phyloP scores from a whole-genome alignment of 2,329 filamentous ascomycete genomes.

The Xylariaceae sp. region DNA sequence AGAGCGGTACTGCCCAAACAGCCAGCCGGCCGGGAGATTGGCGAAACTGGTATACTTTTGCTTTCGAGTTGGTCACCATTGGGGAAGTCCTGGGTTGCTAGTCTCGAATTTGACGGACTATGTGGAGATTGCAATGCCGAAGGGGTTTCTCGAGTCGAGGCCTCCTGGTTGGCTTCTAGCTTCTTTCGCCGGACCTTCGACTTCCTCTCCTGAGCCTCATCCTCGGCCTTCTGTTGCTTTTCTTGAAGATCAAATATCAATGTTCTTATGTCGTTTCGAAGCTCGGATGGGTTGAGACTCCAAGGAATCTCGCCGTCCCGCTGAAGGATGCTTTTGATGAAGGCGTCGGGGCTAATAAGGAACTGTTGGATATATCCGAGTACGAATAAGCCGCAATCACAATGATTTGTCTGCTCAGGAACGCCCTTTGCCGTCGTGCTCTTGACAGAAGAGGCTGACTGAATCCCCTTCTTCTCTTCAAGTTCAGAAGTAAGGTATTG shows the following conservation, averaged over 20 bases:
- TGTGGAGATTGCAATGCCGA: neutral
- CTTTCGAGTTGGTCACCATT: neutral
- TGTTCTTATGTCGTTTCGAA: constrained; percentile 61
- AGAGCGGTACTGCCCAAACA: neutral
- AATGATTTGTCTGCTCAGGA: constrained; percentile 76
- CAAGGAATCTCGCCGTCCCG: constrained; percentile 45
- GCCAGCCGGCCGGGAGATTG: neutral
- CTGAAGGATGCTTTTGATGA: constrained; percentile 61
- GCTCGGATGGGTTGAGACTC: constrained; percentile 51
- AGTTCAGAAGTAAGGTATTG: constrained; percentile 74
- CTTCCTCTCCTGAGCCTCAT: constrained; percentile 36
- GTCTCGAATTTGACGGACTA: neutral
- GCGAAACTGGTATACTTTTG: neutral
- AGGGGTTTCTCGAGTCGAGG: neutral
- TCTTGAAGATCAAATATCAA: constrained; percentile 59
- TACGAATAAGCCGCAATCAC: constrained; percentile 84
- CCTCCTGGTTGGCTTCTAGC: neutral
- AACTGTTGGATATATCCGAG: constrained; percentile 82
- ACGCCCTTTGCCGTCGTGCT: constrained; percentile 69
- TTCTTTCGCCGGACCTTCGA: constrained; percentile 23
- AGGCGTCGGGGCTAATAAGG: constrained; percentile 64
- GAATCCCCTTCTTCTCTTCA: constrained; percentile 49
- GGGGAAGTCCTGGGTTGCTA: neutral
- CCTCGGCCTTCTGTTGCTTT: constrained; percentile 46
- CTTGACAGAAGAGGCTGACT: constrained; percentile 24